Conservation (phyloP, 2,329 filamentous ascomycete genomes). For the Didymosphaeria variabile region DNA sequence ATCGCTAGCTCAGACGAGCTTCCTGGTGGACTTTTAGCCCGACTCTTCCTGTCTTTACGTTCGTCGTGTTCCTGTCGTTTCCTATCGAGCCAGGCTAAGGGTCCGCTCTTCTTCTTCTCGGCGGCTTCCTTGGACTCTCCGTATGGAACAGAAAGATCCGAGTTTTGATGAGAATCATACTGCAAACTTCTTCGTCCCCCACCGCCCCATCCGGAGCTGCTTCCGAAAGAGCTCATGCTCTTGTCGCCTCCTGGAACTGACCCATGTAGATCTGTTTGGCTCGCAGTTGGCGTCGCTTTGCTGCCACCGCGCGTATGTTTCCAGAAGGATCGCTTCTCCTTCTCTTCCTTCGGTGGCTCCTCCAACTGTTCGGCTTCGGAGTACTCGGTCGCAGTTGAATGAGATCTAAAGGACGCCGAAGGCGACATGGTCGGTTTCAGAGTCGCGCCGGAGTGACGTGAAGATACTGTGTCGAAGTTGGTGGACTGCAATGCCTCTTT, state of each 20-base stretch:
- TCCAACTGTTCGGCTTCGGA: constrained; percentile 81
- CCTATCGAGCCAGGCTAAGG: constrained; percentile 71
- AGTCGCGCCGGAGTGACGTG: constrained; percentile 58
- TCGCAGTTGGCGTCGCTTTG: constrained; percentile 47
- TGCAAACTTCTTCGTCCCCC: constrained; percentile 44
- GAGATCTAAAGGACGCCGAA: constrained; percentile 78
- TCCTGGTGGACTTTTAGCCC: constrained; percentile 61
- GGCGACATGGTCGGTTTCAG: constrained; percentile 77
- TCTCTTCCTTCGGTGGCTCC: constrained; percentile 62
- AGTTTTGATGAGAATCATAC: constrained; percentile 40
- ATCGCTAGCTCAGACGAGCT: constrained; percentile 33
- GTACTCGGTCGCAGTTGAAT: constrained; percentile 74
- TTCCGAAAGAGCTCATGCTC: constrained; percentile 52
- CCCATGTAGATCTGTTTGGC: constrained; percentile 47
- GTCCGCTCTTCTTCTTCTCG: constrained; percentile 65
- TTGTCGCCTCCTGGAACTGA: constrained; percentile 49
- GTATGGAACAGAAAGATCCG: constrained; percentile 44
- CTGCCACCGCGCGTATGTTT: constrained; percentile 59
- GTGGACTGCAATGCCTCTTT: constrained; percentile 35
- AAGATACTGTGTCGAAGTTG: constrained; percentile 51
- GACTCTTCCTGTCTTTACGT: constrained; percentile 61
- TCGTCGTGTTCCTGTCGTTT: constrained; percentile 69
- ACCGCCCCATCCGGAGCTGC: constrained; percentile 40
- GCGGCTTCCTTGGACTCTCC: constrained; percentile 52
- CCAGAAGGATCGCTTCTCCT: constrained; percentile 75